Evolutionary conservation across 768 basidiomycete species (phyloP), one percentile per base, ranked within the genome.

Genomic region (Auricularia sp.): DNA sequence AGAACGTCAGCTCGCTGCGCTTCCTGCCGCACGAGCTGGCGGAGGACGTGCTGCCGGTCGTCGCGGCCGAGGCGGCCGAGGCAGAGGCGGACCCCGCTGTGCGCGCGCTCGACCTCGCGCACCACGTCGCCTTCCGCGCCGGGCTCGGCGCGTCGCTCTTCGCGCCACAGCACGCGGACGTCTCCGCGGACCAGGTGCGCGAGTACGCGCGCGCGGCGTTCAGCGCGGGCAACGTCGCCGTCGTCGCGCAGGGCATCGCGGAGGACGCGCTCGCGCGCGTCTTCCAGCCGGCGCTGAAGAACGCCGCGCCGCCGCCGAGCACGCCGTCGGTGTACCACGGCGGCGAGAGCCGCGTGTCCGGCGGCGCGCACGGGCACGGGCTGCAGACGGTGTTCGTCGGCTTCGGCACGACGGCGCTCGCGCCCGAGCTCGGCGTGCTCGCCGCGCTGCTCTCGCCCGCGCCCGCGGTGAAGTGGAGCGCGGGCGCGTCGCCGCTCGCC

Each of bases 61-160:
- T 94, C 66, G 81, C 83, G 62, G 80, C 84, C 64, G 96, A 98
- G 72, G 77, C 86, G 56, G 74, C 81, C 44, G 77, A 83, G 29
- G 90, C 86, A 14, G 73, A 77, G 56, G 74, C 79, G 59, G 79
- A 88, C 65, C 86, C 92, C 7, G 79, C 82, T 23, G 81, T 83
- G 1, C 80, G 81, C 69, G 94, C 94, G 51, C 67, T 98, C 64
- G 96, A 99, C 71, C 78, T 87, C 43, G 94, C 93, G 3, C 96
- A 98, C 74, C 75, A 83, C 54, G 80, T 95, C 65, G 95, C 96
- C 54, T 99, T 98, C 90, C 93, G 95, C 71, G 81, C 80, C 53
- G 96, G 96, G 16, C 93, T 98, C 70, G 96, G 96, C 70, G 83
- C 89, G 69, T 88, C 95, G 29, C 83, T 98, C 66, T 93, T 91